Evolutionary conservation across 257 asterid species (phyloP), one percentile per base, ranked within the genome.

Genomic region (Dorcoceras hygrometricum): DNA sequence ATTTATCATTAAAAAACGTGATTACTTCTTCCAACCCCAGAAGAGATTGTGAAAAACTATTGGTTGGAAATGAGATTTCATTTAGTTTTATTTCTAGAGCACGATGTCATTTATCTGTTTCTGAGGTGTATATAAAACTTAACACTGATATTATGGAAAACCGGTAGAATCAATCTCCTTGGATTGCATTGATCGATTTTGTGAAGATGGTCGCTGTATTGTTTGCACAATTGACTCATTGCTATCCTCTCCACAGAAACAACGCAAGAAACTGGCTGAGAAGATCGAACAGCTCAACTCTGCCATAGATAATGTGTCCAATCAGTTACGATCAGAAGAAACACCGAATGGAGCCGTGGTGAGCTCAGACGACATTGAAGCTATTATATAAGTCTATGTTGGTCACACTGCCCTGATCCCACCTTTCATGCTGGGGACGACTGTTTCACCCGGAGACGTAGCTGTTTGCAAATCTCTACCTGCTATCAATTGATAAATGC

Each of bases 221-320:
- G 10, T 22, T 26, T n/a, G 57, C 54, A 66, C 61, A 46, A 14
- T 20, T 14, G 51, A 58, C 62, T 66, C 61, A 54, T 54, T 12
- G 58, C 51, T 23, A 12, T 18, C 36, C 4, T 65, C 16, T 67
- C 34, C 60, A 39, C 94, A 92, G 98, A 87, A 78, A 73, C 95
- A 90, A 71, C 89, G 96, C 74, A 83, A 82, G 89, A 82, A 80
- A 76, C 82, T 92, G 73, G 74, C 89, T 3, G 91, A 86, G 82
- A 92, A 89, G 89, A 89, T 92, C 66, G 95, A 84, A 55, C 89
- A 86, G 74, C 89, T 92, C 62, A 87, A 92, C 59, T 72, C 77
- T n/a, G 96, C 97, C 39, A 89, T 92, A 31, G 98, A 89, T 68
- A 83, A 83, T 25, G 77, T 87, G 34, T 86, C 98, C 55, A 75